phyloP scores from a whole-genome alignment of 257 asterid genomes.

The Apocynum venetum region DNA sequence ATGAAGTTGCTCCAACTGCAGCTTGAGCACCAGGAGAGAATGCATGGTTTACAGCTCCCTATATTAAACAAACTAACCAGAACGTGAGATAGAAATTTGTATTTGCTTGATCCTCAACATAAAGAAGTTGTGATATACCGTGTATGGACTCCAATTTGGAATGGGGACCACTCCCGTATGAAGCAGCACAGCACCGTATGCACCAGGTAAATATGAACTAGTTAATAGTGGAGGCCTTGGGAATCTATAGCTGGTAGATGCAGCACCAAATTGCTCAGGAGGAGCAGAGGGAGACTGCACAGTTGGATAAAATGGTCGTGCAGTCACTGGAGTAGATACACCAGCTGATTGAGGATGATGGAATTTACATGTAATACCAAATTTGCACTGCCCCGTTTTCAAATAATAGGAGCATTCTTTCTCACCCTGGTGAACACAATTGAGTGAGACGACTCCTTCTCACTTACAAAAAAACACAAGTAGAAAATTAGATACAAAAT shows the following conservation, averaged over 20 bases:
- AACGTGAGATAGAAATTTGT: constrained; percentile 12
- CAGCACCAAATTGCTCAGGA: constrained; percentile 46
- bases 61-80: constrained; percentile 27
- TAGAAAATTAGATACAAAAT: neutral
- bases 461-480: constrained; percentile 3
- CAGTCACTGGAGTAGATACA: constrained; percentile 57
- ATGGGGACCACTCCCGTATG: constrained; percentile 68
- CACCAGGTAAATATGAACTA: constrained; percentile 65
- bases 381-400: constrained; percentile 97
- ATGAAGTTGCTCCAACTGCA: constrained; percentile 45
- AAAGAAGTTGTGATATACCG: constrained; percentile 35
- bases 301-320: constrained; percentile 82
- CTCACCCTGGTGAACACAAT: constrained; percentile 51
- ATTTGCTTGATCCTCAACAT: constrained; percentile 3
- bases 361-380: constrained; percentile 81
- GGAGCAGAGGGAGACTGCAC: constrained; percentile 71
- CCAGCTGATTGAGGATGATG: constrained; percentile 84
- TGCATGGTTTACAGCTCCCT: constrained; percentile 66
- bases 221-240: constrained; percentile 69
- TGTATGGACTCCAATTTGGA: constrained; percentile 73
- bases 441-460: constrained; percentile 5
- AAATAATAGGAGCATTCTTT: constrained; percentile 93
- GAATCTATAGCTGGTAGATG: constrained; percentile 44
- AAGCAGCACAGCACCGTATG: constrained; percentile 71
- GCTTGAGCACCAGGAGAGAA: constrained; percentile 64